Evolutionary conservation across 2,329 filamentous ascomycete genomes (phyloP).

Genomic region (Tolypocladium paradoxum): DNA sequence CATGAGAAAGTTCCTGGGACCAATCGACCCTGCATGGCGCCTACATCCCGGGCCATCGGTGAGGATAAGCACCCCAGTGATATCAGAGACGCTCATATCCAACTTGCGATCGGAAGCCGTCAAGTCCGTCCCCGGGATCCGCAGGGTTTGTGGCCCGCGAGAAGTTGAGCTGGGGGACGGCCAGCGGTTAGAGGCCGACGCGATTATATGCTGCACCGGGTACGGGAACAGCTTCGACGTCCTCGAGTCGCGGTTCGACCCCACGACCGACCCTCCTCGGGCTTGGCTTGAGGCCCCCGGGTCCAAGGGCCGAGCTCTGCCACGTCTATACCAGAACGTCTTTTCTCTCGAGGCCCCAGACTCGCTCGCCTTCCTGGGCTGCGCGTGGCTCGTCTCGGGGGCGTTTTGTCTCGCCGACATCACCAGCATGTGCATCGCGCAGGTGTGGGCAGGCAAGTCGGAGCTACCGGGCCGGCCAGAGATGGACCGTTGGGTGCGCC

Average conservation of each 20-base stretch:
- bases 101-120: background rate
- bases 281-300: background rate
- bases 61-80: background rate
- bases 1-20: background rate
- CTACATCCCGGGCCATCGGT: background rate
- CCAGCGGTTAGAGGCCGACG: background rate
- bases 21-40: background rate
- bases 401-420: slow-evolving; percentile 14
- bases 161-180: background rate
- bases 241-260: background rate
- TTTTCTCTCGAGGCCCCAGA: slow-evolving; percentile 13
- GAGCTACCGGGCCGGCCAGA: slow-evolving; percentile 13
- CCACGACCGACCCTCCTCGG: background rate
- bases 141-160: background rate
- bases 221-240: background rate
- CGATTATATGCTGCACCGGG: background rate
- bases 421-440: slow-evolving; percentile 21
- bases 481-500: slow-evolving; percentile 7
- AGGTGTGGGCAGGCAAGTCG: slow-evolving; percentile 12
- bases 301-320: background rate
- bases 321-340: background rate
- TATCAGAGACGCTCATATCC: background rate
- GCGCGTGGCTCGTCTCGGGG: slow-evolving; percentile 12
- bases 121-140: background rate
- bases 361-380: slow-evolving; percentile 26